Evolutionary conservation across 352 stramenopile species (phyloP).

Genomic region (Phytopythium delawarense): DNA sequence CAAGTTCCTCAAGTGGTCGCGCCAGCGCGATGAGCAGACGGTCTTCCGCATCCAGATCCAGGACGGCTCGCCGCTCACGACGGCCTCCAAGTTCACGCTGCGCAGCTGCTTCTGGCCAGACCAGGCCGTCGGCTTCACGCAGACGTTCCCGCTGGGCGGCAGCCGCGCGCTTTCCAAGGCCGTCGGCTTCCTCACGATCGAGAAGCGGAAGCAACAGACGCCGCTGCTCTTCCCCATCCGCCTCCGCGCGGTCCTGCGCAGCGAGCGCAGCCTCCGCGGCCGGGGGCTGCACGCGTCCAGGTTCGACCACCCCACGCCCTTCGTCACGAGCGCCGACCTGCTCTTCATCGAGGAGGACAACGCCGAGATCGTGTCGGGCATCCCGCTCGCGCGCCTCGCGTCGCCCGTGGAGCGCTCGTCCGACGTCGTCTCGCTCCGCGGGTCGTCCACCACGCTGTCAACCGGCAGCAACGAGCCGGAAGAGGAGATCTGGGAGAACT

Average conservation of each 20-base stretch:
- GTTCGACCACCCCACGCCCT: slow-evolving; percentile 24
- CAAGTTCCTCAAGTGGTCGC: slow-evolving; percentile 68
- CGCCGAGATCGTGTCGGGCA: slow-evolving; percentile 21
- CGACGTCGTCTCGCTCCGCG: slow-evolving; percentile 1
- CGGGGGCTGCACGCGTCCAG: slow-evolving; percentile 13
- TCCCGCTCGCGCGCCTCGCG: slow-evolving; percentile 34
- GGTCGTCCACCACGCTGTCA: slow-evolving; percentile 5
- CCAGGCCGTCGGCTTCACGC: slow-evolving; percentile 46
- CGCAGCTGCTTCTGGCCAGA: slow-evolving; percentile 56
- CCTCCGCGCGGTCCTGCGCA: slow-evolving; percentile 38
- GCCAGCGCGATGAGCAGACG: slow-evolving; percentile 47
- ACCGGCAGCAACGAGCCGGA: slow-evolving; percentile 10
- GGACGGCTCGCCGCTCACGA: slow-evolving; percentile 43
- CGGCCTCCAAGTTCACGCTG: slow-evolving; percentile 51
- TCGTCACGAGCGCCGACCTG: slow-evolving; percentile 50
- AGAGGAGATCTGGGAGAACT: slow-evolving; percentile 40
- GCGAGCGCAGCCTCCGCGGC: slow-evolving; percentile 17
- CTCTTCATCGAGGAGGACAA: slow-evolving; percentile 53
- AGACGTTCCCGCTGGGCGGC: slow-evolving; percentile 45
- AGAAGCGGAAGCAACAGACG: slow-evolving; percentile 59
- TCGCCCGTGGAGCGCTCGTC: slow-evolving; percentile 12
- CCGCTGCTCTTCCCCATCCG: slow-evolving; percentile 60
- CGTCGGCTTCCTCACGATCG: slow-evolving; percentile 58
- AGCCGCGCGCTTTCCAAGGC: slow-evolving; percentile 43
- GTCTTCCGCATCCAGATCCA: slow-evolving; percentile 58